Percentiles rank a stretch among this genome's conserved stretches.
Conservation (phyloP, 2,329 filamentous ascomycete species). For the Aspergillus carbonarius region DNA sequence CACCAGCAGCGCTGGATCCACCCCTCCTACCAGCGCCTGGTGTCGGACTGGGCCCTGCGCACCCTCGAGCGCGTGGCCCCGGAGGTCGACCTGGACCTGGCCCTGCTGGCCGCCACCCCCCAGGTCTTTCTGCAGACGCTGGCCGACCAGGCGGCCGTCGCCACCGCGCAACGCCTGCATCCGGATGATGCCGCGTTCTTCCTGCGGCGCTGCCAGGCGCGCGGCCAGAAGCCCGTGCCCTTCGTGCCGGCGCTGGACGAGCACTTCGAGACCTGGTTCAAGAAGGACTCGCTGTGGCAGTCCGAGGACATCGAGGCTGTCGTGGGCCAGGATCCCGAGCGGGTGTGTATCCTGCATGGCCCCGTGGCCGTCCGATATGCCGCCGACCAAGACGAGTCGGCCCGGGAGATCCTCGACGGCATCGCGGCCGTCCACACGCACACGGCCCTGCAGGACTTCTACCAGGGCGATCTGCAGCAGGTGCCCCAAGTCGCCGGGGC, state of each 20-base stretch:
- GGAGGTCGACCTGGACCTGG: background rate
- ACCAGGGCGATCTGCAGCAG: background rate
- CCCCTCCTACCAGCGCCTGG: background rate
- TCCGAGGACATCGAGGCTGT: conserved; percentile 5
- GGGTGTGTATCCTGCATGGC: conserved; percentile 7
- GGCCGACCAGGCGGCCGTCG: background rate
- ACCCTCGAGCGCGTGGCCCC: background rate
- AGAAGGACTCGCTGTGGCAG: conserved; percentile 12
- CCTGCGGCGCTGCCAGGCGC: background rate
- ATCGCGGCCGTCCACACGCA: background rate
- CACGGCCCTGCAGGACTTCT: background rate
- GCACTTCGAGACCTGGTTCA: conserved; percentile 10
- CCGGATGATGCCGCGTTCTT: conserved; percentile 4
- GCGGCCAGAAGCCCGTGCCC: conserved; percentile 2
- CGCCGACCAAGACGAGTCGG: background rate
- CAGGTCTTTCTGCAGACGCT: background rate
- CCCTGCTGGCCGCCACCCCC: background rate
- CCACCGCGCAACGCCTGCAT: background rate
- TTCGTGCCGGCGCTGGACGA: conserved; percentile 4
- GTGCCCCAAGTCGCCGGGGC: background rate
- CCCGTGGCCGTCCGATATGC: background rate
- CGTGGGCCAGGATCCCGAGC: background rate
- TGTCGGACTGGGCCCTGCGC: background rate
- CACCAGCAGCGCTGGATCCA: background rate
- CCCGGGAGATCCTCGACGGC: background rate